phyloP scores from a whole-genome alignment of 1,139 yeast species.

The Lodderomyces oxycetoniae region DNA sequence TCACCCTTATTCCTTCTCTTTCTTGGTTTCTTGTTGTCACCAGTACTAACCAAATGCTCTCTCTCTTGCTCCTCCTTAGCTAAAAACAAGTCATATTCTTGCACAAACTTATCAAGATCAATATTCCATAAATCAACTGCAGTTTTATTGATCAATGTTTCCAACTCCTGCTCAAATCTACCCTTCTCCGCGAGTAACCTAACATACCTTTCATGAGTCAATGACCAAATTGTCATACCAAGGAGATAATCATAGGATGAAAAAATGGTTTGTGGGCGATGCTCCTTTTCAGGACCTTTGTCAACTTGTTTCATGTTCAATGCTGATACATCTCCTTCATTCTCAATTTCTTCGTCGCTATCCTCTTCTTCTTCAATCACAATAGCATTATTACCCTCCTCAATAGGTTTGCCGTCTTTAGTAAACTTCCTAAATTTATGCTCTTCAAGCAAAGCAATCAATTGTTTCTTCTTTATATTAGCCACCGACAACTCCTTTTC shows the following conservation, averaged over 20 bases:
- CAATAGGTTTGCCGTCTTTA: slow-evolving; percentile 56
- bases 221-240: slow-evolving; percentile 91
- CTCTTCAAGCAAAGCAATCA: slow-evolving; percentile 59
- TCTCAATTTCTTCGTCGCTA: slow-evolving; percentile 28
- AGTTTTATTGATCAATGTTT: slow-evolving; percentile 55
- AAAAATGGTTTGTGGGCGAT: slow-evolving; percentile 40
- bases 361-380: slow-evolving; percentile 22
- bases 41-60: slow-evolving; percentile 25
- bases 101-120: slow-evolving; percentile 72
- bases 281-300: slow-evolving; percentile 27
- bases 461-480: slow-evolving; percentile 63
- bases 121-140: slow-evolving; percentile 87
- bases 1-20: slow-evolving; percentile 18
- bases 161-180: slow-evolving; percentile 69
- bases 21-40: slow-evolving; percentile 24
- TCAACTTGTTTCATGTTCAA: slow-evolving; percentile 22
- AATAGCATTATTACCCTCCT: slow-evolving; percentile 14
- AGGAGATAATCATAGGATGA: slow-evolving; percentile 69
- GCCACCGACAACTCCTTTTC: slow-evolving; percentile 66
- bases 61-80: slow-evolving; percentile 31
- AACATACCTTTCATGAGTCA: slow-evolving; percentile 85
- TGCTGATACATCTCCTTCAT: slow-evolving; percentile 36
- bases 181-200: slow-evolving; percentile 68
- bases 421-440: slow-evolving; percentile 74
- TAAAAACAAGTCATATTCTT: slow-evolving; percentile 61